phyloP scores from a whole-genome alignment of 768 basidiomycete genomes.

The Mycena epipterygia region DNA sequence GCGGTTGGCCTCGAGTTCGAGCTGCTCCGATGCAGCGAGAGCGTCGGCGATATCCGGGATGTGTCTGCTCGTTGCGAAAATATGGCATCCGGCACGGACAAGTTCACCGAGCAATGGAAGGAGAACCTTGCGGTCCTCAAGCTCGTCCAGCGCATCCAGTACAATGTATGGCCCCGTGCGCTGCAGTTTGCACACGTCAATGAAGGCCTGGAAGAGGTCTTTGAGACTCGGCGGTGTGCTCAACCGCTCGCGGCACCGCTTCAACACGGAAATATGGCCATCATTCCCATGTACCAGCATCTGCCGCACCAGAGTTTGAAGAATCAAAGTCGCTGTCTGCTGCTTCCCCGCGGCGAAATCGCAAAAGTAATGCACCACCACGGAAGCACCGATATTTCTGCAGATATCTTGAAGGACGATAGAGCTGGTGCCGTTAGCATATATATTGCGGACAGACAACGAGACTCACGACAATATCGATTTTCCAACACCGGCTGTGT shows the following conservation, averaged over 20 bases:
- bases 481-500: constrained; percentile 31
- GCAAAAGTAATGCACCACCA: constrained; percentile 22
- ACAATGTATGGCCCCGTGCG: constrained; percentile 6
- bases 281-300: constrained; percentile 14
- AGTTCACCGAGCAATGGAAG: constrained; percentile 25
- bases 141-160: constrained; percentile 29
- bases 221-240: constrained; percentile 18
- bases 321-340: constrained; percentile 7
- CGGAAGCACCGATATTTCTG: too few relatives aligned
- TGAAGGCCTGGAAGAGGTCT: constrained; percentile 12
- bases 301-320: constrained; percentile 24
- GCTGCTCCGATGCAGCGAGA: background rate
- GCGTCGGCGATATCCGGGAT: constrained; percentile 27
- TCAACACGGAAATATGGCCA: constrained; percentile 19
- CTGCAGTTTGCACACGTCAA: constrained; percentile 22
- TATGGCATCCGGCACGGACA: constrained; percentile 3
- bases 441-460: background rate
- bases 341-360: constrained; percentile 27
- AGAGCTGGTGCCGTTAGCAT: constrained; percentile 10
- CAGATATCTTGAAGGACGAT: constrained; percentile 27
- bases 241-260: constrained; percentile 26
- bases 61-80: constrained; percentile 28
- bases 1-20: constrained; percentile 25
- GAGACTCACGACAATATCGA: constrained; percentile 23
- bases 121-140: constrained; percentile 22